A percentile compares a stretch with the other conserved stretches of the same genome.
phyloP scores from a whole-genome alignment of 768 basidiomycete species.

The Dentipellis sp. region DNA sequence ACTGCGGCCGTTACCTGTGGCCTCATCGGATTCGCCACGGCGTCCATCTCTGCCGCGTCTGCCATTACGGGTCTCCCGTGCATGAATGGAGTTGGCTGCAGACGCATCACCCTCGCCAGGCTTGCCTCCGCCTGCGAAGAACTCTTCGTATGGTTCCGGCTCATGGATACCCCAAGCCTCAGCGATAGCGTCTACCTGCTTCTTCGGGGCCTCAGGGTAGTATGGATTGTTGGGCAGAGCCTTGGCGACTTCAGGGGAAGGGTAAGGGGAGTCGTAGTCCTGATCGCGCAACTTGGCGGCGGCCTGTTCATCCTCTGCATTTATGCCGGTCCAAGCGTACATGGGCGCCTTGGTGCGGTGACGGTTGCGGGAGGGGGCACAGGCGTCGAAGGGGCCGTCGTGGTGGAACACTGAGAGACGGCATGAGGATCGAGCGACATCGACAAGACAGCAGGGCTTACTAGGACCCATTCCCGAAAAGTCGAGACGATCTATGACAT shows the following conservation, averaged over 20 bases:
- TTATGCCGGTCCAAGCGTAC: slow-evolving; percentile 54
- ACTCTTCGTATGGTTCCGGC: slow-evolving; percentile 87
- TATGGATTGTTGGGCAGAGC: slow-evolving; percentile 7
- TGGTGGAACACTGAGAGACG: slow-evolving; percentile 71
- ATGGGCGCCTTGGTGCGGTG: slow-evolving; percentile 75
- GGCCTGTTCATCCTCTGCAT: slow-evolving; percentile 30
- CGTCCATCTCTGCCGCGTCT: slow-evolving; percentile 40
- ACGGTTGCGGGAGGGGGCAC: slow-evolving; percentile 82
- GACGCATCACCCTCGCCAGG: slow-evolving; percentile 46
- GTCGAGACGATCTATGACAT: slow-evolving; percentile 86
- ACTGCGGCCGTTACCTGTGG: slow-evolving; percentile 21
- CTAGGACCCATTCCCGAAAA: slow-evolving; percentile 79
- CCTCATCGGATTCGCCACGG: slow-evolving; percentile 33
- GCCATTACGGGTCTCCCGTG: slow-evolving; percentile 13
- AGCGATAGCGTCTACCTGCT: slow-evolving; percentile 81
- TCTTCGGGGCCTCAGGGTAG: slow-evolving; percentile 57
- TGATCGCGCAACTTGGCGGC: slow-evolving; percentile 23
- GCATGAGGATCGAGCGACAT: slow-evolving; percentile 14
- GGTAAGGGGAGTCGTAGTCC: slow-evolving; percentile 36
- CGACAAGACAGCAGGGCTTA: slow-evolving; percentile 29
- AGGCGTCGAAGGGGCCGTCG: slow-evolving; percentile 88
- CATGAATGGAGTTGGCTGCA: slow-evolving; percentile 18
- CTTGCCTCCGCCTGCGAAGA: slow-evolving; percentile 69
- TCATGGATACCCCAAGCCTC: slow-evolving; percentile 93
- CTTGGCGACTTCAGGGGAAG: slow-evolving; percentile 21